phyloP scores from a whole-genome alignment of 345 rosid species.

The thale cress (Arabidopsis thaliana) region TAIR10.1 NC_003071.7:8632501-8633000 shows the following conservation, averaged over 20 bases:
- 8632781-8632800: constrained; percentile 13
- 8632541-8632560: constrained; percentile 74
- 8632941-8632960: constrained; percentile 94
- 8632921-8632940: constrained; percentile 94
- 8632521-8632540: constrained; percentile 90
- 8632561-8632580: constrained; percentile 95
- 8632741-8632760: constrained; percentile 76
- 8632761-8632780: constrained; percentile 8
- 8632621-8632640: constrained; percentile 90
- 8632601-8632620: constrained; percentile 93
- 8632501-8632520: constrained; percentile 97
- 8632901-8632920: constrained; percentile 83
- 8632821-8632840: constrained; percentile 43
- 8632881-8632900: constrained; percentile 92
- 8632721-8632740: constrained; percentile 91
- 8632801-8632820: constrained; percentile 1
- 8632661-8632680: constrained; percentile 89
- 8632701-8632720: constrained; percentile 84
- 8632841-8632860: constrained; percentile 85
- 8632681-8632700: constrained; percentile 99
- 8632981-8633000: constrained; percentile 91
- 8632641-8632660: constrained; percentile 75
- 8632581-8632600: constrained; percentile 90
- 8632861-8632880: constrained; percentile 94
- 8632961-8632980: constrained; percentile 99